Evolutionary conservation across 352 stramenopile genomes (phyloP).

Genomic region (Phytophthora brassicae): DNA sequence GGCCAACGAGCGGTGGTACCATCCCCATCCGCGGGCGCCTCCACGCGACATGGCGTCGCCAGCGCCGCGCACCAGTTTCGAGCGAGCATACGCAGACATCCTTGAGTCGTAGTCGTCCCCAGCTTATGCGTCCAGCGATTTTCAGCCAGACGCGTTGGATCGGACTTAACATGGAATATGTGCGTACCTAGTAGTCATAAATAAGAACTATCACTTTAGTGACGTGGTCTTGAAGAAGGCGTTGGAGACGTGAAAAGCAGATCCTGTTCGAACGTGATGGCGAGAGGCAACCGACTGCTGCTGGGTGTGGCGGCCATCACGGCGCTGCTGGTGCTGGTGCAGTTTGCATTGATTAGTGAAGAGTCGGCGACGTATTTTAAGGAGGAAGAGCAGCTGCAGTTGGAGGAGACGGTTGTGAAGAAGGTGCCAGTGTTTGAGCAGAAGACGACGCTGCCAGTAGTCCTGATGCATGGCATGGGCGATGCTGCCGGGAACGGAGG

Average conservation of each 20-base stretch:
- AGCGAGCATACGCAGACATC: constrained; percentile 66
- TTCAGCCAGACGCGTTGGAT: constrained; percentile 27
- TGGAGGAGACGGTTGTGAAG: constrained; percentile 11
- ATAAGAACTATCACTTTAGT: neutral
- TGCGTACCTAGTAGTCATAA: neutral
- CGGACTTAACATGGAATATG: constrained; percentile 21
- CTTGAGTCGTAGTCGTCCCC: constrained; percentile 6
- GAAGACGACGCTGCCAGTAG: constrained; percentile 50
- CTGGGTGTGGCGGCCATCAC: constrained; percentile 39
- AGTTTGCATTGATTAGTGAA: constrained; percentile 51
- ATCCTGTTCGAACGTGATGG: constrained; percentile 26
- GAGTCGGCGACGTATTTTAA: constrained; percentile 38
- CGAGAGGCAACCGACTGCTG: constrained; percentile 38
- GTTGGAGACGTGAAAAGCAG: neutral
- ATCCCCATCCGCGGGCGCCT: constrained; percentile 74
- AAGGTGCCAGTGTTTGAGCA: constrained; percentile 41
- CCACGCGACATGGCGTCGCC: constrained; percentile 56
- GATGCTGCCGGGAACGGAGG: constrained; percentile 90
- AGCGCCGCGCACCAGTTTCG: constrained; percentile 57
- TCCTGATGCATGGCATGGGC: constrained; percentile 95
- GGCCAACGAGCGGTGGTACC: constrained; percentile 80
- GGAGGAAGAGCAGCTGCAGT: constrained; percentile 15
- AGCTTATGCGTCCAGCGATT: constrained; percentile 20
- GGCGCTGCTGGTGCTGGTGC: constrained; percentile 44
- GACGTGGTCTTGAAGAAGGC: neutral